Evolutionary conservation across 495 filamentous ascomycete species (phyloP), one percentile per base, ranked within the genome.

Genomic region (Aspergillus taichungensis): DNA sequence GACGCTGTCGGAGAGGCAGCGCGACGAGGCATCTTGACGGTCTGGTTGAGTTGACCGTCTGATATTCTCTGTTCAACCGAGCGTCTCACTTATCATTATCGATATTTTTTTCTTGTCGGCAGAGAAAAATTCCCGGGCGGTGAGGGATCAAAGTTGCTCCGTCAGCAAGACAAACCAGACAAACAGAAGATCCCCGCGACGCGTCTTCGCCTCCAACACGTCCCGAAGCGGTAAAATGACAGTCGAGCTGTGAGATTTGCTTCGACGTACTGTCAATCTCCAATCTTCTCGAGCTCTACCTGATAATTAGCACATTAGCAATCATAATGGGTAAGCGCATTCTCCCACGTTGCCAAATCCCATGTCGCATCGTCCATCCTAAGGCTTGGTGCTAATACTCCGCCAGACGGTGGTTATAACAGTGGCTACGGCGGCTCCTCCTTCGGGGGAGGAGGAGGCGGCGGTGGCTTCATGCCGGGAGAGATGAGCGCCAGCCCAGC

Each of bases 1-100:
- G 92, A 97, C 49, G 71, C 67, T 12, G 85, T 78, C 42, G 90
- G 91, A 37, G 92, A 96, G n/a, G 72, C 73, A 46, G 74, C 80
- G 55, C 86, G 79, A 51, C 57, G 64, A 66, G 70, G 68, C 77
- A 80, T 81, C 33, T 37, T 56, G 36, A 48, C 40, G 40, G 31
- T 38, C 44, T 30, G 27, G 30, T 30, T 24, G 18, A 32, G 3
- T 11, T 27, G 6, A 37, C 7, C 18, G 18, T 8, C n/a, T 37
- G 35, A 8, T 37, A 10, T 34, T 10, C 4, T 12, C 35, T 37
- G 35, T 37, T 24, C 18, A 24, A 4, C 18, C 2, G 18, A 24
- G 18, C 1, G 2, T 34, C 30, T 43, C 46, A 40, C 38, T 42
- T 43, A 43, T 53, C 43, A 33, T 10, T 37, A 27, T 42, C 29